These are phyloP conservation scores for Nannochloris sp. DNA, from an alignment of 139 green algal species.

Conservation along the genomic window DNA sequence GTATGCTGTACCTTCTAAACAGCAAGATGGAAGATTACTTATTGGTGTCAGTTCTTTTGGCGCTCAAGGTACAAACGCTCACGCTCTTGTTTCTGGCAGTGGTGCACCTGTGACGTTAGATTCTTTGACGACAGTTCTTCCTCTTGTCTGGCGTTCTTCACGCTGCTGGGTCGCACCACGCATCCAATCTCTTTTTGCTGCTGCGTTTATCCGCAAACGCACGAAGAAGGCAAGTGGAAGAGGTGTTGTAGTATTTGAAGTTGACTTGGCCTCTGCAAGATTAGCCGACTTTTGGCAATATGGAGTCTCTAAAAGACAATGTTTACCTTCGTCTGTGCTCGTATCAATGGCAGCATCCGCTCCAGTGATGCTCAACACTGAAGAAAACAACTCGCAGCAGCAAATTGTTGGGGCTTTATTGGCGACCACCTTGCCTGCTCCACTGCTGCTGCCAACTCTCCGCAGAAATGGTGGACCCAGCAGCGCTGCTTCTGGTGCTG, in stretches of 20 bases:
- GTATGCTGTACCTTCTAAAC: conserved; percentile 3
- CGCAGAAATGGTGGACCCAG: too few relatives aligned
- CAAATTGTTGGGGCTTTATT: conserved; percentile 22
- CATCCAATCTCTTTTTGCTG: conserved; percentile 22
- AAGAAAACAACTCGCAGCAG: neutral
- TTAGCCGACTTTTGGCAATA: conserved; percentile 44
- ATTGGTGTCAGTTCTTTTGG: conserved; percentile 60
- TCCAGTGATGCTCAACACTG: neutral
- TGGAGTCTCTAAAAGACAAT: neutral
- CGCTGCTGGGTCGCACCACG: conserved; percentile 15
- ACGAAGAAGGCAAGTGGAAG: neutral
- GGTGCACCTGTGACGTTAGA: neutral
- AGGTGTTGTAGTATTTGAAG: conserved; percentile 8
- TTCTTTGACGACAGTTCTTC: neutral
- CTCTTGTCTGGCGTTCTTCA: neutral
- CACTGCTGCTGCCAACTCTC: neutral
- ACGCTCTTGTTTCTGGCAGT: conserved; percentile 33
- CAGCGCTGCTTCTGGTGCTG: neutral
- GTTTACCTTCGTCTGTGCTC: conserved; percentile 7
- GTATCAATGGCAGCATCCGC: conserved; percentile 17
- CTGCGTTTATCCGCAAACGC: conserved; percentile 10
- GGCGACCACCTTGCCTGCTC: conserved; percentile 24
- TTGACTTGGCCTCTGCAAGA: conserved; percentile 18
- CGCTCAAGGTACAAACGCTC: conserved; percentile 57
- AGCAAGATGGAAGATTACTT: neutral